phyloP scores from a whole-genome alignment of 83 land plant genomes.

The Picea mariana region DNA sequence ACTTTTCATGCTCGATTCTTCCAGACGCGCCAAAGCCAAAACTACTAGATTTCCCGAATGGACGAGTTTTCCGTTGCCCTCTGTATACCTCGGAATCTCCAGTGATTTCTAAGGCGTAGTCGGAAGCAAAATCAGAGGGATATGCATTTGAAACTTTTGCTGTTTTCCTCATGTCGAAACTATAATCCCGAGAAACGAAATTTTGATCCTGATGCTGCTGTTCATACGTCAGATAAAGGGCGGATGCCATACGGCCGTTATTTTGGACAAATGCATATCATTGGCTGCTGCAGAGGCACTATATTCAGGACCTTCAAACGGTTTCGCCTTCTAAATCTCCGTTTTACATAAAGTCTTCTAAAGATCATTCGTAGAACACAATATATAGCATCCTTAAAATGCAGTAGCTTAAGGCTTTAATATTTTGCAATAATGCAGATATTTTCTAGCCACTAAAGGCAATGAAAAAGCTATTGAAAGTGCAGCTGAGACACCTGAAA shows the following conservation, averaged over 20 bases:
- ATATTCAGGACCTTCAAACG: too few relatives aligned
- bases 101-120: slow-evolving; percentile 32
- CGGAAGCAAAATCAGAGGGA: slow-evolving; percentile 37
- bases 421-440: too few relatives aligned
- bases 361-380: too few relatives aligned
- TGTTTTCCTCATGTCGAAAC: slow-evolving; percentile 43
- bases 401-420: too few relatives aligned
- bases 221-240: slow-evolving; percentile 23
- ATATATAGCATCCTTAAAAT: too few relatives aligned
- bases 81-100: slow-evolving; percentile 50
- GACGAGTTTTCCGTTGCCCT: neutral
- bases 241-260: slow-evolving; percentile 27
- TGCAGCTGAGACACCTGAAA: neutral
- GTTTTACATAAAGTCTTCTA: too few relatives aligned
- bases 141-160: slow-evolving; percentile 33
- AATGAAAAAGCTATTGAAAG: neutral
- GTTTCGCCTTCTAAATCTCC: too few relatives aligned
- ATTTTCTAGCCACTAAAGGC: neutral
- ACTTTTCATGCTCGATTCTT: neutral
- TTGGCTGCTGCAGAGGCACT: neutral
- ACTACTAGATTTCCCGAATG: neutral
- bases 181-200: slow-evolving; percentile 12
- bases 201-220: slow-evolving; percentile 24
- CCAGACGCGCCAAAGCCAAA: neutral
- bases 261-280: slow-evolving; percentile 19